phyloP scores from a whole-genome alignment of 371 early-diverging fungal genomes.

The Lichtheimia hyalospora region DNA sequence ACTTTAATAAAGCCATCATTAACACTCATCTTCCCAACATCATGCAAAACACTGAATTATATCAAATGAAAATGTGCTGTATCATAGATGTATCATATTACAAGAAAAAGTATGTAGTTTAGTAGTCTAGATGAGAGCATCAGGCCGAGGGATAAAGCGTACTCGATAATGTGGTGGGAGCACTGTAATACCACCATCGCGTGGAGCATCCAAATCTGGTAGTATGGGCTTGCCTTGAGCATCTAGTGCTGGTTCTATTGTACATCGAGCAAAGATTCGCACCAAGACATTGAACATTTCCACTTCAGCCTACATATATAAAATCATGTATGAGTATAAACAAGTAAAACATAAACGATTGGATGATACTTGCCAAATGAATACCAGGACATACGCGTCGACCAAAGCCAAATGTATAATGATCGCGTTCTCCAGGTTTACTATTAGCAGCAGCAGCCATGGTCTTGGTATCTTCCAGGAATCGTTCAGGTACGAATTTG shows the following conservation, averaged over 20 bases:
- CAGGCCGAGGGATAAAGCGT: constrained; percentile 1
- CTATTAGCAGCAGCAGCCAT: constrained; percentile 11
- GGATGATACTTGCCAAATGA: constrained; percentile 15
- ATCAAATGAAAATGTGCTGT: too few relatives aligned
- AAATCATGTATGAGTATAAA: not conserved
- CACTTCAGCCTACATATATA: constrained; percentile 10
- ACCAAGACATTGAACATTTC: constrained; percentile 7
- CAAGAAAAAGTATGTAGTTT: too few relatives aligned
- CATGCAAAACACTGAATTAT: too few relatives aligned
- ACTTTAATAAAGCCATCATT: too few relatives aligned
- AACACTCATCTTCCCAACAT: too few relatives aligned
- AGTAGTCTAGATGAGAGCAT: not conserved
- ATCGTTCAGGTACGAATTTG: constrained; percentile 22
- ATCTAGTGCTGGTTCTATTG: constrained; percentile 3
- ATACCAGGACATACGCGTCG: constrained; percentile 16
- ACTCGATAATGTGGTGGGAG: constrained; percentile 2
- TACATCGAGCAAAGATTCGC: constrained; percentile 11
- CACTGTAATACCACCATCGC: constrained; percentile 1
- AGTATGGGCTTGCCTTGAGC: constrained; percentile 3
- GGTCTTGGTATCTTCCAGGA: constrained; percentile 5
- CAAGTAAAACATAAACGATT: not conserved
- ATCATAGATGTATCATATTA: too few relatives aligned
- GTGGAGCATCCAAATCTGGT: constrained; percentile 2
- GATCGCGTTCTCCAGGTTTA: constrained; percentile 13
- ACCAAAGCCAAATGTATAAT: constrained; percentile 12